Conservation (phyloP, 1,284 basidiomycete species). For the Schizophyllum commune region DNA sequence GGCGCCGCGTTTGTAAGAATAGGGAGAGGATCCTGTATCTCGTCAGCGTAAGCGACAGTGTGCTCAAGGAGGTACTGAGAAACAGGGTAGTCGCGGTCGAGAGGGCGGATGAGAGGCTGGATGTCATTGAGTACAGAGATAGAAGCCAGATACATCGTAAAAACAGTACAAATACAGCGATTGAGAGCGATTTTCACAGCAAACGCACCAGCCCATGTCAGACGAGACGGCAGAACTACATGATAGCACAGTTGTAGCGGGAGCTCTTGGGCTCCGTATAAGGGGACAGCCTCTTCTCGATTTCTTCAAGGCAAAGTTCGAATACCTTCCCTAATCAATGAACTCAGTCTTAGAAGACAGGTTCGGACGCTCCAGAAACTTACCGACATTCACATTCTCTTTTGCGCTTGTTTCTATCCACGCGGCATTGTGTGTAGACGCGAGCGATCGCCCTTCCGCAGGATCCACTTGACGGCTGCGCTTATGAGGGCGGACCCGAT, state of each 20-base stretch:
- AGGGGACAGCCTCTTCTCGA: slow-evolving; percentile 65
- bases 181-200: background rate
- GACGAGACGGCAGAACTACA: slow-evolving; percentile 34
- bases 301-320: slow-evolving; percentile 81
- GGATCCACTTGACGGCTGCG: slow-evolving; percentile 67
- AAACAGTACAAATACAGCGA: background rate
- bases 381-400: slow-evolving; percentile 84
- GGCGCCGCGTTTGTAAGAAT: too few relatives aligned
- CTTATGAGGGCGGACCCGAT: slow-evolving; percentile 10
- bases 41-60: too few relatives aligned
- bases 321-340: slow-evolving; percentile 69
- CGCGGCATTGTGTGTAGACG: slow-evolving; percentile 64
- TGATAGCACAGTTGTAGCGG: slow-evolving; percentile 48
- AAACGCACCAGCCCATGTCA: background rate
- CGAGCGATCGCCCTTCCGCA: slow-evolving; percentile 72
- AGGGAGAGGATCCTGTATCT: too few relatives aligned
- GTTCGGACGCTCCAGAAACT: slow-evolving; percentile 27
- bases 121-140: background rate
- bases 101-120: background rate
- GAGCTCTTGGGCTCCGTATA: slow-evolving; percentile 39
- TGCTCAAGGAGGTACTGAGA: too few relatives aligned
- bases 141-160: background rate
- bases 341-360: background rate
- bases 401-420: slow-evolving; percentile 90
- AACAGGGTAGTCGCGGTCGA: background rate